Evolutionary conservation across 2,329 filamentous ascomycete genomes (phyloP).

Genomic region (Coleophoma eucalyptorum): DNA sequence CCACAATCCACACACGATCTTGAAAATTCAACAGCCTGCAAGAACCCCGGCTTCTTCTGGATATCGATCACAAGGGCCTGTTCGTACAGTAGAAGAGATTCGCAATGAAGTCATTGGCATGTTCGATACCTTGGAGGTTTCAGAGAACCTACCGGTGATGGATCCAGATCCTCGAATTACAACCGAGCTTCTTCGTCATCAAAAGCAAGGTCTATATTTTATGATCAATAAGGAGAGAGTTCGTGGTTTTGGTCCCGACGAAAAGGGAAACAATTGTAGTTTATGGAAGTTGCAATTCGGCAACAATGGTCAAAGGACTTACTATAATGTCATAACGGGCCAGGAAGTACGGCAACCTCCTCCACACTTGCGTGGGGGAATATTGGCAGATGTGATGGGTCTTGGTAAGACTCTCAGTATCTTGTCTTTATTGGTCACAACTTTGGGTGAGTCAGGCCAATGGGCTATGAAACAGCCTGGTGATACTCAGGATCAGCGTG

Average conservation of each 20-base stretch:
- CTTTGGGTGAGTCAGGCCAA: slow-evolving; percentile 54
- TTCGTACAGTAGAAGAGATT: slow-evolving; percentile 79
- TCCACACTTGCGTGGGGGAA: slow-evolving; percentile 65
- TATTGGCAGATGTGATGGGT: slow-evolving; percentile 85
- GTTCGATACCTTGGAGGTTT: slow-evolving; percentile 78
- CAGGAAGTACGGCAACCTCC: slow-evolving; percentile 57
- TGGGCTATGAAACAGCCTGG: slow-evolving; percentile 56
- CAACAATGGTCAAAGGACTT: slow-evolving; percentile 56
- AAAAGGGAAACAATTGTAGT: slow-evolving; percentile 58
- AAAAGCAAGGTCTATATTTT: slow-evolving; percentile 86
- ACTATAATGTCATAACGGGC: slow-evolving; percentile 83
- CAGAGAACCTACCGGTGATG: slow-evolving; percentile 71
- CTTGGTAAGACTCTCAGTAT: slow-evolving; percentile 86
- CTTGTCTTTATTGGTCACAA: slow-evolving; percentile 69
- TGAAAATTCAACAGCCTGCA: slow-evolving; percentile 19
- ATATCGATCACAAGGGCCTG: slow-evolving; percentile 27
- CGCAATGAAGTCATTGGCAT: slow-evolving; percentile 79
- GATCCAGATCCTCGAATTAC: slow-evolving; percentile 59
- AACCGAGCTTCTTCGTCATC: slow-evolving; percentile 74
- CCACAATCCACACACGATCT: slow-evolving; percentile 65
- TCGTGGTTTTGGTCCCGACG: slow-evolving; percentile 51
- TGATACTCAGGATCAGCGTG: slow-evolving; percentile 19
- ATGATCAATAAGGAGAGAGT: slow-evolving; percentile 76
- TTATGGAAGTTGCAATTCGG: slow-evolving; percentile 69
- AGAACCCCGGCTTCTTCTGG: slow-evolving; percentile 30